Evolutionary conservation across 1,284 basidiomycete species (phyloP), one percentile per base, ranked within the genome.

Genomic region (Apiotrichum gracile): DNA sequence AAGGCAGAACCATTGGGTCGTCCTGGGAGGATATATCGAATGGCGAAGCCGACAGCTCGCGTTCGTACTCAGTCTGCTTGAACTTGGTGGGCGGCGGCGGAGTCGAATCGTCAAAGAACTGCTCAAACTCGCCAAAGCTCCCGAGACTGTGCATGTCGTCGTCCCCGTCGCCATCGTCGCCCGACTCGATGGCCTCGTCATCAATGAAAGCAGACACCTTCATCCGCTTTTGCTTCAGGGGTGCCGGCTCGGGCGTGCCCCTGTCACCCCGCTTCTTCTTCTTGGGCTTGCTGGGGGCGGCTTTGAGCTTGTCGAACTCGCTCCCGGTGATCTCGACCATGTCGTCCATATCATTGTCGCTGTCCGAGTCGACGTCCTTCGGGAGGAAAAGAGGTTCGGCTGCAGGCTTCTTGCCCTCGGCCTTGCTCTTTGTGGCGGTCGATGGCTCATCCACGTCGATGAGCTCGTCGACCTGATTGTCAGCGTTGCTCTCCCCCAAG

Each of bases 301-400:
- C n/a, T n/a, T n/a, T n/a, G n/a, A n/a, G n/a, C n/a, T n/a, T n/a
- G n/a, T n/a, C n/a, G n/a, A n/a, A n/a, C n/a, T n/a, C n/a, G n/a
- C n/a, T n/a, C n/a, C 52, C 57, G 34, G 48, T 54, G 16, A 58
- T 38, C 34, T 58, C 57, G 22, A 51, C 54, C 4, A 43, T 45
- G 49, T 47, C 43, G 19, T 33, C 35, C 22, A 44, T 33, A 14
- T 46, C 50, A n/a, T 38, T 25, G 16, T 16, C 9, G 19, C 9
- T 39, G n/a, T 9, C 13, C 7, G 39, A 25, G 26, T 21, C 17
- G 21, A 8, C 25, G n/a, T 27, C 33, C 19, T 37, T 14, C 16
- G 22, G 22, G 19, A 54, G 34, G 46, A 54, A 44, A 1, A 49
- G 42, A 8, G 52, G 41, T 14, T 19, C 21, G 17, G 39, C 47